Conservation (phyloP, 495 filamentous ascomycete species). For the Xylaria longipes region DNA sequence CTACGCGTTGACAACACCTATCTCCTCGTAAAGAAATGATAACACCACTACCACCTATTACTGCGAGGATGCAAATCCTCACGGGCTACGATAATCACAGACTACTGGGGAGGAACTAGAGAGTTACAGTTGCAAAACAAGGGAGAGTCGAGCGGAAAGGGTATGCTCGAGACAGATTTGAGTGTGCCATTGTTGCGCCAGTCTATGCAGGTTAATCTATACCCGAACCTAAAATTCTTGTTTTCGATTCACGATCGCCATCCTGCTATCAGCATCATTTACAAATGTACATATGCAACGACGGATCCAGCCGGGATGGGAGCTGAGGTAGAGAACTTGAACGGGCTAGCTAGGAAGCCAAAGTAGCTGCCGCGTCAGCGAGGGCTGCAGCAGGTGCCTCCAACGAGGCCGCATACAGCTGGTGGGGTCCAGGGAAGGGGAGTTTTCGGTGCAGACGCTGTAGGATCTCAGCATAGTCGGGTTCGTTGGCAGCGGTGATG, state of each 20-base stretch:
- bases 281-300: slow-evolving; percentile 16
- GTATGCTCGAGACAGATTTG: not conserved
- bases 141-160: not conserved
- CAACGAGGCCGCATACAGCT: slow-evolving; percentile 40
- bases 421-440: slow-evolving; percentile 76
- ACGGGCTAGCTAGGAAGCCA: slow-evolving; percentile 1
- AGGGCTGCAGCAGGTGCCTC: slow-evolving; percentile 4
- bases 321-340: too few relatives aligned
- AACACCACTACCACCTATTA: not conserved
- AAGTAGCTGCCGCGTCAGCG: slow-evolving; percentile 14
- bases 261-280: not conserved
- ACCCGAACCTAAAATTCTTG: not conserved
- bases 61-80: not conserved
- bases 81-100: slow-evolving; percentile 4
- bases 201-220: slow-evolving; percentile 25
- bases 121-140: slow-evolving; percentile 12
- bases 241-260: slow-evolving; percentile 5
- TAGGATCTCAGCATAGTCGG: slow-evolving; percentile 78
- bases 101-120: slow-evolving; percentile 25
- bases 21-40: slow-evolving; percentile 87
- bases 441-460: slow-evolving; percentile 78
- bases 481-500: slow-evolving; percentile 81
- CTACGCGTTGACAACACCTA: slow-evolving; percentile 92
- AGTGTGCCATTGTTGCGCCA: slow-evolving; percentile 11
- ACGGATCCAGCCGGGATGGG: not conserved